Evolutionary conservation across 148 eudicot genomes (phyloP).

Genomic region (Gaultheria prostrata): DNA sequence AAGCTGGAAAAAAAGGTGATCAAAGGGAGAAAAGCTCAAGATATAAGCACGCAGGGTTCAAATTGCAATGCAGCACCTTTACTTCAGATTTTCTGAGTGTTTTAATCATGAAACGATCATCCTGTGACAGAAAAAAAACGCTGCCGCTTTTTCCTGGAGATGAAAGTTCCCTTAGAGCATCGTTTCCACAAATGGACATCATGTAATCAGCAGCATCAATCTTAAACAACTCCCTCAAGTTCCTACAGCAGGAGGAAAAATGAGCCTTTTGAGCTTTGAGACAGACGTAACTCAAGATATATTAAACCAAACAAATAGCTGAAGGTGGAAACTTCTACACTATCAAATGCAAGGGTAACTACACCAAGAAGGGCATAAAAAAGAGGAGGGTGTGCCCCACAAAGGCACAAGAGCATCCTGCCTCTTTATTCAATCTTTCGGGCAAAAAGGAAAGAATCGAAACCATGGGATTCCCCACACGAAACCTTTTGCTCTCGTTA

Average conservation of each 20-base stretch:
- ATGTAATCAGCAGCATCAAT: conserved; percentile 98
- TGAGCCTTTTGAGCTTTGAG: conserved; percentile 4
- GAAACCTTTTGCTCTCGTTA: not conserved
- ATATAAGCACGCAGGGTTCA: conserved; percentile 4
- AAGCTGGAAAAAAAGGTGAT: not conserved
- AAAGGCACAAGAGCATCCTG: not conserved
- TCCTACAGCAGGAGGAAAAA: conserved; percentile 36
- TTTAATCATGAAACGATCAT: conserved; percentile 98
- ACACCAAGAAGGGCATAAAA: not conserved
- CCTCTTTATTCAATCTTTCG: not conserved
- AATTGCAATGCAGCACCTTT: conserved; percentile 53
- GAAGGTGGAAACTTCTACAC: not conserved
- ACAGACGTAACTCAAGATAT: conserved; percentile 2
- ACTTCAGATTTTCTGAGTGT: conserved; percentile 92
- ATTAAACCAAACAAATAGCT: not conserved
- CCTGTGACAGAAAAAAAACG: conserved; percentile 93
- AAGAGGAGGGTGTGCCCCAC: not conserved
- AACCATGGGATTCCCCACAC: not conserved
- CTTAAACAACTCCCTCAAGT: conserved; percentile 92
- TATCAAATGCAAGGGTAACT: not conserved
- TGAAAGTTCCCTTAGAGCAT: conserved; percentile 88
- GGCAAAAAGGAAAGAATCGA: not conserved
- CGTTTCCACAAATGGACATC: conserved; percentile 99
- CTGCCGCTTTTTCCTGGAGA: conserved; percentile 99
- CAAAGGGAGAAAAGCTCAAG: not conserved